Base-by-base conservation (phyloP, 768 basidiomycete species). In the Mycena leptocephala region DNA sequence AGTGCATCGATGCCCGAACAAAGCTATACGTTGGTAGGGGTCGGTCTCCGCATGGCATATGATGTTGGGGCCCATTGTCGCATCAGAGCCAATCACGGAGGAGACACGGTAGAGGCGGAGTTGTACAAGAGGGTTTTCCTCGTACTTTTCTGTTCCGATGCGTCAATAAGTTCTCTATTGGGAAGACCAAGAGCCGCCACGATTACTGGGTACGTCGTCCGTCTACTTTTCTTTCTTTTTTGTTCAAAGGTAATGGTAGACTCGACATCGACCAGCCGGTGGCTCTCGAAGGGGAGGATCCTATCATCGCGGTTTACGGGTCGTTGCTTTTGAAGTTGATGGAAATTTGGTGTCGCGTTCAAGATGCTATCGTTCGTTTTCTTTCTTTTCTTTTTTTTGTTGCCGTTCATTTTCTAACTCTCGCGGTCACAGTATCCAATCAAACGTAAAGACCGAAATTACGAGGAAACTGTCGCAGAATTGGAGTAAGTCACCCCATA, bases 261-360 rank as follows among this genome's bases (percentile, higher is more conserved):
- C 85, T 90, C 76, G 90, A 91, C 69, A 81, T 86, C 9, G 90
- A 89, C 61, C 84, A 87, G 30, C 91, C 91, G 0, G 81, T 89
- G 0, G 87, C 88, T 39, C 89, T 92, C 13, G 92, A 93, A 74
- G 92, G 92, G 75, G 91, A 92, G n/a, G 87, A 85, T 59, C 85
- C 86, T 0, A 87, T 88, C 13, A 66, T 79, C 13, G 79, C 89
- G 6, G 73, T 87, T 0, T 87, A 85, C 30, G 90, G 89, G 78
- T 82, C 86, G 46, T 80, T 85, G 35, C 85, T 86, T 68, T 78
- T 90, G 56, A 89, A 88, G 69, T 81, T 93, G 3, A 86, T 86
- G 55, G 87, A 89, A 55, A 89, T 80, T 90, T 75, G 80, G 85
- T 13, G 88, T 85, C 13, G 88, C 84, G 64, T 86, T 84, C 30